Percentiles rank a stretch among this genome's conserved stretches.
phyloP scores from a whole-genome alignment of 768 basidiomycete genomes.

The Podaxis sp. region DNA sequence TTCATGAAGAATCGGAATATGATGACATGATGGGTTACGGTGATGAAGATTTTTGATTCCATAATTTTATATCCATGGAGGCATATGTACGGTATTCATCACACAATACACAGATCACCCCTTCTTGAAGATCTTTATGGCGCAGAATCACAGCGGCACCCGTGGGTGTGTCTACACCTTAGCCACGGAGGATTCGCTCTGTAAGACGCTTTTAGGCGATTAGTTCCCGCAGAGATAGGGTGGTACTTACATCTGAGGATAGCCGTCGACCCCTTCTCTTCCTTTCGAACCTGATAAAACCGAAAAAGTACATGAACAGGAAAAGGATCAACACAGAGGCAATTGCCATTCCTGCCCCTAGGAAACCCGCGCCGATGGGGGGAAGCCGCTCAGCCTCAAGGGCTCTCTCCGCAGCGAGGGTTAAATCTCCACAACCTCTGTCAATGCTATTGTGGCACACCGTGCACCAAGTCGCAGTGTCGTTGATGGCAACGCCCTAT shows the following conservation, averaged over 20 bases:
- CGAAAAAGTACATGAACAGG: slow-evolving; percentile 37
- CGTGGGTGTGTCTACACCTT: neutral
- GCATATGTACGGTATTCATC: slow-evolving; percentile 8
- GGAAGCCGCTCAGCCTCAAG: slow-evolving; percentile 24
- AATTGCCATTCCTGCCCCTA: slow-evolving; percentile 58
- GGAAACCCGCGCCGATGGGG: slow-evolving; percentile 62
- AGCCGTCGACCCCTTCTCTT: neutral
- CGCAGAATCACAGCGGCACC: neutral
- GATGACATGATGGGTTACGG: slow-evolving; percentile 37
- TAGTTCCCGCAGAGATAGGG: neutral
- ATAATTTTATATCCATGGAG: neutral
- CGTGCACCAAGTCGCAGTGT: slow-evolving; percentile 56
- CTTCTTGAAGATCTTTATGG: neutral
- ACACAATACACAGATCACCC: slow-evolving; percentile 8
- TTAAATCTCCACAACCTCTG: slow-evolving; percentile 54
- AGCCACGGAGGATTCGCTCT: neutral
- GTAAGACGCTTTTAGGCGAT: neutral
- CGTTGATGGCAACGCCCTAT: slow-evolving; percentile 50
- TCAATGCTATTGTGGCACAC: slow-evolving; percentile 55
- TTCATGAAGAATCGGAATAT: slow-evolving; percentile 52
- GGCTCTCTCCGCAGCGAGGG: slow-evolving; percentile 32
- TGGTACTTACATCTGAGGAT: slow-evolving; percentile 1
- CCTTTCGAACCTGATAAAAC: slow-evolving; percentile 31
- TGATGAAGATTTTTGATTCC: slow-evolving; percentile 22
- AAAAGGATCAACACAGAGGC: slow-evolving; percentile 38